Conservation (phyloP, 2,329 filamentous ascomycete genomes). For the Ambrosiella beaveri region DNA sequence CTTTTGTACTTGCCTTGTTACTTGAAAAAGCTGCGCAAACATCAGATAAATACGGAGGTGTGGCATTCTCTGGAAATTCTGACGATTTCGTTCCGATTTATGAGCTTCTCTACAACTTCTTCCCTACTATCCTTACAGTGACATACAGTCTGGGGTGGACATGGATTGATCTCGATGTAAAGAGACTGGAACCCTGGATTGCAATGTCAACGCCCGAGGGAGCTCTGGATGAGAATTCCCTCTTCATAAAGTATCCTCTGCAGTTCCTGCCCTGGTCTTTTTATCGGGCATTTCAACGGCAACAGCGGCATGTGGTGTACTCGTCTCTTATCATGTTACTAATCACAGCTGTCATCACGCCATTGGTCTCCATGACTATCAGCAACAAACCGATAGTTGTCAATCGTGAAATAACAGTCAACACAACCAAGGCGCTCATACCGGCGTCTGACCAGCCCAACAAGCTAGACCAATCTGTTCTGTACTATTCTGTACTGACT, state of each 20-base stretch:
- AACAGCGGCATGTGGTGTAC: conserved; percentile 36
- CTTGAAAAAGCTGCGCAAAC: conserved; percentile 28
- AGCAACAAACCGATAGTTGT: conserved; percentile 21
- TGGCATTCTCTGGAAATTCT: conserved; percentile 17
- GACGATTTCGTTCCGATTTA: conserved; percentile 21
- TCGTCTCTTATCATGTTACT: conserved; percentile 30
- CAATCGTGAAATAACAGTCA: neutral
- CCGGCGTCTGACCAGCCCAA: conserved; percentile 16
- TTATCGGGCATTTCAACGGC: conserved; percentile 18
- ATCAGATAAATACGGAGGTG: conserved; percentile 25
- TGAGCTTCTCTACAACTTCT: conserved; percentile 29
- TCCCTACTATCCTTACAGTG: conserved; percentile 36
- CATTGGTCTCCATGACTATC: conserved; percentile 37
- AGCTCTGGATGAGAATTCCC: conserved; percentile 25
- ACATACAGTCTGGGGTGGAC: conserved; percentile 39
- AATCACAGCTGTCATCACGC: conserved; percentile 37
- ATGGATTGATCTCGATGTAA: conserved; percentile 42
- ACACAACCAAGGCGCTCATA: conserved; percentile 11
- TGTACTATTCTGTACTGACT: conserved; percentile 29
- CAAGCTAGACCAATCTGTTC: conserved; percentile 20
- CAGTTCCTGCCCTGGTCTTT: conserved; percentile 22
- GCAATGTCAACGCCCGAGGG: conserved; percentile 33
- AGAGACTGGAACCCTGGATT: conserved; percentile 42
- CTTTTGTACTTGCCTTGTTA: conserved; percentile 24
- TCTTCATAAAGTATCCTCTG: conserved; percentile 36